Evolutionary conservation across 805 yeast species (phyloP).

Genomic region (Ogataea siamensis): DNA sequence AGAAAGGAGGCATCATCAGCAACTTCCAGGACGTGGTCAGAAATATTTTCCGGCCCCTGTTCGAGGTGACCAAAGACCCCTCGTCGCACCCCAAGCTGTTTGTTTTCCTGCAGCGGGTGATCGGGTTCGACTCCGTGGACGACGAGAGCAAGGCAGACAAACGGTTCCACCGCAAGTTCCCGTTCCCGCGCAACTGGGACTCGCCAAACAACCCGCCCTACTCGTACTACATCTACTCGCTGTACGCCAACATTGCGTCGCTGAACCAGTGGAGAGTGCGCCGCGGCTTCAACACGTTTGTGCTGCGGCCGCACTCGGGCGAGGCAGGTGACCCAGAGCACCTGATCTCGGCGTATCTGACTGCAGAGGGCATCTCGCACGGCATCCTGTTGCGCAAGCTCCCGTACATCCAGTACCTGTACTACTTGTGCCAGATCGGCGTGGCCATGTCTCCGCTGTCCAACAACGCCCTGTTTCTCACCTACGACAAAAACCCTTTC

Average conservation of each 20-base stretch:
- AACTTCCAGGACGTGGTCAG: constrained; percentile 73
- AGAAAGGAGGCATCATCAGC: constrained; percentile 64
- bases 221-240: constrained; percentile 87
- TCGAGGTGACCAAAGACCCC: constrained; percentile 87
- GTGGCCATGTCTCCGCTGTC: constrained; percentile 98
- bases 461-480: constrained; percentile 91
- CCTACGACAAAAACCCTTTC: constrained; percentile 97
- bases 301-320: constrained; percentile 97
- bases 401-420: constrained; percentile 92
- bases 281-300: constrained; percentile 82
- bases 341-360: constrained; percentile 80
- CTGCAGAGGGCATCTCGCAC: constrained; percentile 91
- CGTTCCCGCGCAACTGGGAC: constrained; percentile 84
- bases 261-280: constrained; percentile 78
- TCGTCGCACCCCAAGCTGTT: constrained; percentile 85
- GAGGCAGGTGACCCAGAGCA: constrained; percentile 99
- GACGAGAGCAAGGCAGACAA: constrained; percentile 94
- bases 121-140: constrained; percentile 98
- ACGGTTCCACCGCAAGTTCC: constrained; percentile 76
- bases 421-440: constrained; percentile 91
- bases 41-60: constrained; percentile 83
- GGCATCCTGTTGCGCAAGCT: constrained; percentile 91
- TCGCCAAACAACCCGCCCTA: constrained; percentile 88
- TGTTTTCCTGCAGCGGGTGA: constrained; percentile 85
- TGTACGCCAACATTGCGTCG: constrained; percentile 82